Base-by-base conservation (phyloP, 192 early-diverging fungal genomes). In the Dimargaris xerosporica region DNA sequence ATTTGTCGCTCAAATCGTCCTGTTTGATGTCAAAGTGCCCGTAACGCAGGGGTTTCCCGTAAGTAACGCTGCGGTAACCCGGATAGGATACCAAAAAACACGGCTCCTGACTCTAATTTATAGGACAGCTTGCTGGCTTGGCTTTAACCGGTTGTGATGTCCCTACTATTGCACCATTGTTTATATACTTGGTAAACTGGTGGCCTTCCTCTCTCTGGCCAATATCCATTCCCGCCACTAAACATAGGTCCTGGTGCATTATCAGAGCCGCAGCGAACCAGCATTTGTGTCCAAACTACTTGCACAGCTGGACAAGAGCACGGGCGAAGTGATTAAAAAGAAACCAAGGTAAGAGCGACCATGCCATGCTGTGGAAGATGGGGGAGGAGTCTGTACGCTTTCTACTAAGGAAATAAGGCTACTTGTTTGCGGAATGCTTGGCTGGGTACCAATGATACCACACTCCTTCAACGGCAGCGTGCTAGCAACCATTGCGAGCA, bases 11-110 rank as follows among this genome's bases (percentile, higher is more conserved):
- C 87, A 91, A 67, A 86, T 99, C 45, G 86, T 96, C 19, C 89
- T 93, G 31, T 96, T 99, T 82, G 94, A 99, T 61, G 78, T 91
- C 23, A 78, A 79, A 41, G 83, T 91, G 31, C 96, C 96, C 3
- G 84, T 99, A 21, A 99, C 94, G 23, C 83, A 86, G 23, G 96
- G 96, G 44, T 90, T 86, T 54, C 85, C 88, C 6, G 81, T 89
- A 73, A 75, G 77, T 80, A 7, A n/a, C 16, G 3, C 13, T 39
- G 44, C 46, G 19, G 54, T 12, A 45, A 45, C n/a, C n/a, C n/a
- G n/a, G 44, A 16, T 12, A 12, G 44, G 44, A 16, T 45, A 45
- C 44, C 44, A 16, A 9, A 45, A 16, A 16, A 16, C 44, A 16
- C 10, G 44, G 16, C 9, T 12, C 17, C 9, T 45, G 16, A n/a